Base-by-base conservation (phyloP, 2,329 filamentous ascomycete genomes). In the Aspergillus caelatus region DNA sequence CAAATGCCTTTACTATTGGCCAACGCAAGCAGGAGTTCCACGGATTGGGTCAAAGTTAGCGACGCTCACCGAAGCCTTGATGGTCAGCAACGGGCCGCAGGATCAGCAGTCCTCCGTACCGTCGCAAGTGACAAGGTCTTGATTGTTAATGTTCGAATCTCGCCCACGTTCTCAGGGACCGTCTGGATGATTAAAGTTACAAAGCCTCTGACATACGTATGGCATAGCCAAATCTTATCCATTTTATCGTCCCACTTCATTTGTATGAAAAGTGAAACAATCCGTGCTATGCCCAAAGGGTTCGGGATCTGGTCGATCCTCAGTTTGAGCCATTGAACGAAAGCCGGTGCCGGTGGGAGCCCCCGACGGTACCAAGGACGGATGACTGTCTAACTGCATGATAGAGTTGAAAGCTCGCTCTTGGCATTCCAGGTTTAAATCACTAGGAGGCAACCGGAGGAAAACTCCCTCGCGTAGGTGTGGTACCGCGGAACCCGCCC, bases 81-180 rank as follows among this genome's bases (percentile, higher is more conserved):
- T 43, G 32, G 50, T 43, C 53, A 60, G 58, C 58, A 60, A 45
- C 48, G 58, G 58, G 58, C 58, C 58, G 58, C 48, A 39, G 48
- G 58, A 60, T 60, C 48, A 50, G 23, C 46, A 28, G 28, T 16
- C 30, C 52, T 32, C 28, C n/a, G 30, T 54, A 34, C 16, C n/a
- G 30, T 30, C 50, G 7, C 26, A 54, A 34, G 52, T 54, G 28
- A 54, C 30, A 36, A 36, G 9, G n/a, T 32, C 8, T 43, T 45
- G 54, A 57, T 45, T 57, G 54, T 57, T 57, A 57, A 41, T 57
- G 7, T 23, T 28, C 21, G 41, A 28, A 36, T 45, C 54, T 41
- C 28, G 54, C 34, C 16, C 39, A 43, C 12, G n/a, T 28, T 36
- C 36, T 45, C 34, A 57, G 19, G 30, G 32, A 53, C 50, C 10